Percentiles rank a stretch among this genome's conserved stretches.
Evolutionary conservation across 176 grass and related monocot species (phyloP).

Genomic region (Puya raimondii): DNA sequence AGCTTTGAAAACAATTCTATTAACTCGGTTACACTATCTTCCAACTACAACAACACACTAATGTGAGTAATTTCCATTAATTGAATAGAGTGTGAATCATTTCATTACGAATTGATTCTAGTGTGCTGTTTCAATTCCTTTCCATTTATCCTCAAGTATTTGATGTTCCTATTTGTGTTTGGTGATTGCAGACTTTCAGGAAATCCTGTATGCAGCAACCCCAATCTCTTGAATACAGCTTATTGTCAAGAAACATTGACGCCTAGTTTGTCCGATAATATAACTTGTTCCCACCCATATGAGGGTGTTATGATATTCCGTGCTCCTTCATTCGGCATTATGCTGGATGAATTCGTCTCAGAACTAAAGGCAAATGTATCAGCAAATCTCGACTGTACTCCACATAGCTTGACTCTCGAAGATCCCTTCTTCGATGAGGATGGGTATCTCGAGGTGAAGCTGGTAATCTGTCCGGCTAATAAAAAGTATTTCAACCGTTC

Average conservation of each 20-base stretch:
- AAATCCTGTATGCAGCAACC: slow-evolving; percentile 46
- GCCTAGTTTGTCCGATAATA: not conserved
- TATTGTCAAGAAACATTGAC: slow-evolving; percentile 27
- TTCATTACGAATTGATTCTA: not conserved
- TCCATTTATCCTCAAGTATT: not conserved
- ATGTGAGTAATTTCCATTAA: slow-evolving; percentile 22
- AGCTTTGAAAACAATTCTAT: slow-evolving; percentile 51
- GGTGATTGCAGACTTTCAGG: slow-evolving; percentile 34
- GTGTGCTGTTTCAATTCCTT: slow-evolving; percentile 9
- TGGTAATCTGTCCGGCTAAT: slow-evolving; percentile 34
- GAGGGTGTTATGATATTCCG: slow-evolving; percentile 41
- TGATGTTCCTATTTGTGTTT: slow-evolving; percentile 16
- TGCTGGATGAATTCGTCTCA: not conserved
- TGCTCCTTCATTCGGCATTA: slow-evolving; percentile 39
- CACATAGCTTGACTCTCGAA: slow-evolving; percentile 11
- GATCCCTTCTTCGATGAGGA: not conserved
- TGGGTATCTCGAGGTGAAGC: slow-evolving; percentile 27
- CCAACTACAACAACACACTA: slow-evolving; percentile 18
- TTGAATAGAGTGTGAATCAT: no score
- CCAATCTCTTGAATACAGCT: slow-evolving; percentile 21
- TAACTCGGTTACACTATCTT: slow-evolving; percentile 25
- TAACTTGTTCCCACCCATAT: slow-evolving; percentile 48
- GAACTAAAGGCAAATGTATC: not conserved
- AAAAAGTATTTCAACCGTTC: slow-evolving; percentile 34
- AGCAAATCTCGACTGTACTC: slow-evolving; percentile 4